Conservation (phyloP, 2,329 filamentous ascomycete genomes). For the Cladosporium oxysporum region DNA sequence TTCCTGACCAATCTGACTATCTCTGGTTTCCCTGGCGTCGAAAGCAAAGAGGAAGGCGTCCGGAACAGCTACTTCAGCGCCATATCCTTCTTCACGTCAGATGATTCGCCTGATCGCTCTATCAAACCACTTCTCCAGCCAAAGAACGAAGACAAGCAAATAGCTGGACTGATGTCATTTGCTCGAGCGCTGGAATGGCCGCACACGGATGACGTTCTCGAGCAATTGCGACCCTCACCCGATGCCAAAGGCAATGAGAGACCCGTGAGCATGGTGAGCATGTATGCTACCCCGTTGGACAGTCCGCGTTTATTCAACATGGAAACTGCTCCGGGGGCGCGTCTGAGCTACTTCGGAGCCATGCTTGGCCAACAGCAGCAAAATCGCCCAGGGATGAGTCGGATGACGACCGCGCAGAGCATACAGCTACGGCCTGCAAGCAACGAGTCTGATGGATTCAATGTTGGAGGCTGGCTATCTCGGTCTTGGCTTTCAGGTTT, state of each 20-base stretch:
- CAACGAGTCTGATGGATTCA: constrained; percentile 18
- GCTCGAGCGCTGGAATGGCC: constrained; percentile 55
- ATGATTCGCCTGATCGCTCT: constrained; percentile 22
- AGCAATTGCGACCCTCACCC: constrained; percentile 9
- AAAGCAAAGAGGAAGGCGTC: constrained; percentile 4
- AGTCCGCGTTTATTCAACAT: constrained; percentile 23
- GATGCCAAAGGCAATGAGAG: constrained; percentile 9
- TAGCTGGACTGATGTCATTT: constrained; percentile 54
- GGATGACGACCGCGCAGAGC: constrained; percentile 24
- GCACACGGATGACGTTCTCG: constrained; percentile 27
- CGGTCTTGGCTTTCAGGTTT: constrained; percentile 58
- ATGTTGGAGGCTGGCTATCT: constrained; percentile 50
- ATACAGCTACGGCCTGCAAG: constrained; percentile 26
- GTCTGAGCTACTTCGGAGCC: constrained; percentile 19
- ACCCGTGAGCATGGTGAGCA: constrained; percentile 22
- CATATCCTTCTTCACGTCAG: constrained; percentile 30
- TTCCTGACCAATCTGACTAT: constrained; percentile 52
- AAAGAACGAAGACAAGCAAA: constrained; percentile 43
- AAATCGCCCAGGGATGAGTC: constrained; percentile 19
- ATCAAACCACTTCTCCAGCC: constrained; percentile 38
- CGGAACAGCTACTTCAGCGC: constrained; percentile 32
- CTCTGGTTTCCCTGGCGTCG: constrained; percentile 30
- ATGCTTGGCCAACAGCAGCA: constrained; percentile 6
- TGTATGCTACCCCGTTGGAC: constrained; percentile 27
- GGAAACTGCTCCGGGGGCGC: neutral